Conservation (phyloP, 2,329 filamentous ascomycete species). For the Aspergillus sp. region DNA sequence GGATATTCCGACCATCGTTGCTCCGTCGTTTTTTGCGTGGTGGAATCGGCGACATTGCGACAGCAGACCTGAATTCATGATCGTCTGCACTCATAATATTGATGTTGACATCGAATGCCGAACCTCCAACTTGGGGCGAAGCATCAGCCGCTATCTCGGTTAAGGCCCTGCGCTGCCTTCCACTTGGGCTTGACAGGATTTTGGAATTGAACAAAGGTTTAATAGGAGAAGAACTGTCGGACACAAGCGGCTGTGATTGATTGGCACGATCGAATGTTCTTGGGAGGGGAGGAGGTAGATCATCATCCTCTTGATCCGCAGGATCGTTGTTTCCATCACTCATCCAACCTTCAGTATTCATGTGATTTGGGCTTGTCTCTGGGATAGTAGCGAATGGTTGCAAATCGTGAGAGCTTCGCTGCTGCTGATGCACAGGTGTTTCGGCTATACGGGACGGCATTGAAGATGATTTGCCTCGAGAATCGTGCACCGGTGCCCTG, state of each 20-base stretch:
- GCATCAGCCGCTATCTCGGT: constrained; percentile 44
- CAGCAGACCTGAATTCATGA: constrained; percentile 36
- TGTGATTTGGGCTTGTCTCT: constrained; percentile 37
- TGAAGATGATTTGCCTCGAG: constrained; percentile 33
- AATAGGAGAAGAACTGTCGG: constrained; percentile 25
- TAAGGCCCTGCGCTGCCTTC: constrained; percentile 36
- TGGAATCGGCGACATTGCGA: constrained; percentile 33
- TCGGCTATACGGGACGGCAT: constrained; percentile 42
- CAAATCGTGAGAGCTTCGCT: constrained; percentile 24
- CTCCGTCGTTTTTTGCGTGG: constrained; percentile 39
- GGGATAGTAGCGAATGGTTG: constrained; percentile 36
- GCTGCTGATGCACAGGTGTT: constrained; percentile 36
- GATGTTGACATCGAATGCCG: constrained; percentile 35
- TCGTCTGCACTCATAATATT: constrained; percentile 42
- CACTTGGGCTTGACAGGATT: constrained; percentile 40
- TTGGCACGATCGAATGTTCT: constrained; percentile 18
- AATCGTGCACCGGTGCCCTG: constrained; percentile 11
- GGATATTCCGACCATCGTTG: constrained; percentile 31
- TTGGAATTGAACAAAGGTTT: constrained; percentile 26
- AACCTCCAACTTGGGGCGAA: constrained; percentile 38
- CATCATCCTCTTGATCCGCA: constrained; percentile 37
- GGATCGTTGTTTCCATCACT: constrained; percentile 24
- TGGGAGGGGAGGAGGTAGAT: constrained; percentile 34
- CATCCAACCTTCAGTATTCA: constrained; percentile 24
- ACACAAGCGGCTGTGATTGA: constrained; percentile 21